Base-by-base conservation (phyloP, 1,139 yeast species). In the Hemisphaericaspora subhashii region DNA sequence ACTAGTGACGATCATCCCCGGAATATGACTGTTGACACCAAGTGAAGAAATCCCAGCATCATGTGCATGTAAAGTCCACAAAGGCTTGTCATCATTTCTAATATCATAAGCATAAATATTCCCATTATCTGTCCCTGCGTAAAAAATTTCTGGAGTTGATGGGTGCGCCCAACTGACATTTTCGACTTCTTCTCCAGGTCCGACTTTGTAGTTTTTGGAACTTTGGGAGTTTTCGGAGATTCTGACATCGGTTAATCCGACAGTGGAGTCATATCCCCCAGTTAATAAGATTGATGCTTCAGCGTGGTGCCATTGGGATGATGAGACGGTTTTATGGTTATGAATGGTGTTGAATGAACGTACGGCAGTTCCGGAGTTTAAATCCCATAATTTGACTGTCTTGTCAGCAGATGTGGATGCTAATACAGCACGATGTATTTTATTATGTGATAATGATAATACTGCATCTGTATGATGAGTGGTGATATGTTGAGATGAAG, bases 11-110 rank as follows among this genome's bases (percentile, higher is more conserved):
- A 92, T 64, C 73, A 86, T 69, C 13, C 95, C 95, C 20, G 84
- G 83, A 35, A 88, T 63, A 57, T 72, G 76, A 24, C 62, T 58
- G 62, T 87, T 89, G 33, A 83, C 75, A 52, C 83, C 85, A 52
- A 94, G 75, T 3, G 94, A 75, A 9, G 97, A 84, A 44, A 92
- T 84, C 43, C 95, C 97, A 4, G 95, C 80, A 64, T 92, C 98
- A 60, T 92, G 98, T 2, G 98, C 98, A 65, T 94, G 96, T 54
- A 92, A 74, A 5, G 95, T 87, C 99, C 99, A 92, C 28, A 92
- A 56, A 18, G 96, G 89, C 50, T 76, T 79, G 38, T 76, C 72
- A 33, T 72, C 74, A 36, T 72, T 77, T 60, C 96, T 80, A 34
- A 87, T 83, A 63, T 92, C 98, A 54, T 86, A 90, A 48, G 94